Evolutionary conservation across 140 eudicot species (phyloP).

Genomic region (Cichorium intybus): DNA sequence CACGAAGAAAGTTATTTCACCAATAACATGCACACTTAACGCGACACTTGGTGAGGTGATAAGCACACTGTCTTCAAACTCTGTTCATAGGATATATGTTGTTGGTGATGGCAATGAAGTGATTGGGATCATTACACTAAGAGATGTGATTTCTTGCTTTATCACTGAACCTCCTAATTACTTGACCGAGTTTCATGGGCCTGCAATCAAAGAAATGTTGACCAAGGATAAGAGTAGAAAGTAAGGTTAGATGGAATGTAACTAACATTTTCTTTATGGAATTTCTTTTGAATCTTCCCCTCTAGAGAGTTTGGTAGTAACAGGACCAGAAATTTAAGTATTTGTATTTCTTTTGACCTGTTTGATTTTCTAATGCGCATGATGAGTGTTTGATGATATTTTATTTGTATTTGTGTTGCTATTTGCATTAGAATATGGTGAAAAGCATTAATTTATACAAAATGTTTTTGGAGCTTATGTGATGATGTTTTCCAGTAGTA

Average conservation of each 20-base stretch:
- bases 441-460: too few species aligned
- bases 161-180: slow-evolving; percentile 78
- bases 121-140: slow-evolving; percentile 73
- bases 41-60: slow-evolving; percentile 66
- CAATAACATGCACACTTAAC: slow-evolving; percentile 73
- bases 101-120: slow-evolving; percentile 43
- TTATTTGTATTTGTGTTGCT: background rate
- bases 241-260: slow-evolving; percentile 28
- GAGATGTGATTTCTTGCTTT: slow-evolving; percentile 97
- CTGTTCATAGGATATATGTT: slow-evolving; percentile 83
- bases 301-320: slow-evolving; percentile 27
- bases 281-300: slow-evolving; percentile 23
- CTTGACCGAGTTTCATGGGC: slow-evolving; percentile 61
- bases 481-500: too few species aligned
- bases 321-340: slow-evolving; percentile 34
- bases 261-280: slow-evolving; percentile 21
- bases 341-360: background rate
- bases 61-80: slow-evolving; percentile 54
- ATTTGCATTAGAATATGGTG: background rate
- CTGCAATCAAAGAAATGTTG: slow-evolving; percentile 50
- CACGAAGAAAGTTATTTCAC: slow-evolving; percentile 38
- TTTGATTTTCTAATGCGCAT: background rate
- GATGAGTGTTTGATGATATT: background rate
- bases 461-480: background rate
- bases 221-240: slow-evolving; percentile 33